Base-by-base conservation (phyloP, 1,284 basidiomycete genomes). In the Kwoniella shivajii region DNA sequence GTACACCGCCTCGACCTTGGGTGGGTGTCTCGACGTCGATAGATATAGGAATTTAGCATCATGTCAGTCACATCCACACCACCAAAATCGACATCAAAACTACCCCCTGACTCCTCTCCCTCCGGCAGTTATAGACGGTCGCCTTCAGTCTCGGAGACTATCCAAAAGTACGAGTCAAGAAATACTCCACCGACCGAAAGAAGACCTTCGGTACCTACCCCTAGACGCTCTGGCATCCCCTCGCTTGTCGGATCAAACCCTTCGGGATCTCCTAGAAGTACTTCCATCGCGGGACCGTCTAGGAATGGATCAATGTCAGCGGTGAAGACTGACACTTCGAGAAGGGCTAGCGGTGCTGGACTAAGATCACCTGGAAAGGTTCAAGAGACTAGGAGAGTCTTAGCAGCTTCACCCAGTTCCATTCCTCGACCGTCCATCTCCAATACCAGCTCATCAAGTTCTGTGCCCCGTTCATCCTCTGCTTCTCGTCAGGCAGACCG, bases 101-200 rank as follows among this genome's bases (percentile, higher is more conserved):
- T n/a, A 37, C 42, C 51, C 11, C 4, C 31, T 38, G 24, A 53
- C 30, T 27, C 36, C 31, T 36, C 51, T 24, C 18, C 22, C n/a
- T 30, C 18, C 34, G 11, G 20, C 26, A n/a, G 10, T 10, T 53
- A 44, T 43, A 33, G 33, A 38, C 30, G 54, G n/a, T 50, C 54
- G 20, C 43, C 56, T 3, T 60, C 59, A 13, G 59, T 56, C 6
- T 54, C 59, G 16, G 59, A 60, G 33, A 42, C 51, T 22, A 50
- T 57, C 41, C 56, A 50, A 39, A 24, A 54, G 29, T 54, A 48
- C 47, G 59, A 60, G 20, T 22, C 45, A 11, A 60, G 36, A 26
- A 33, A 46, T 5, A 50, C 42, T 6, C 13, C 26, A 6, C 27
- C 18, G 24, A 42, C 6, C 4, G 45, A 30, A 10, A 47, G 20